A percentile compares a stretch with the other conserved stretches of the same genome.
phyloP scores from a whole-genome alignment of 1,284 basidiomycete genomes.

The Fomitopsis schrenkii region DNA sequence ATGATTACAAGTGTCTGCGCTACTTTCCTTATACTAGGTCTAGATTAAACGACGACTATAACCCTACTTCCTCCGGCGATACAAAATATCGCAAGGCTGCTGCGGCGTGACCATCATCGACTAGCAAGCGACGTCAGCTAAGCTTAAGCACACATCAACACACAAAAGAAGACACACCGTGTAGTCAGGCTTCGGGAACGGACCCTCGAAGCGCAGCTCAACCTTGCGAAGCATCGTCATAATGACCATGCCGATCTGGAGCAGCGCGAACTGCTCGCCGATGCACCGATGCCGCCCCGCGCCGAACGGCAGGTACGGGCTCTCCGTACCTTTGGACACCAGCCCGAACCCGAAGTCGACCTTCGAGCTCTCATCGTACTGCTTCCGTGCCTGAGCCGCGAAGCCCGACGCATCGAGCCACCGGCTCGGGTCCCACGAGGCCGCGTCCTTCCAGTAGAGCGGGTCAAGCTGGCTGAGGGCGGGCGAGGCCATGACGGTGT shows the following conservation, averaged over 20 bases:
- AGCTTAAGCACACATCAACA: background rate
- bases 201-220: slow-evolving; percentile 66
- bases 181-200: slow-evolving; percentile 86
- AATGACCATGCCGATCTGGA: slow-evolving; percentile 88
- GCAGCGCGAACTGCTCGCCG: slow-evolving; percentile 95
- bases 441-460: slow-evolving; percentile 72
- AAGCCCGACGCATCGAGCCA: slow-evolving; percentile 83
- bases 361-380: slow-evolving; percentile 83
- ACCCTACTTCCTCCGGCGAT: slow-evolving; percentile 35
- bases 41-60: background rate
- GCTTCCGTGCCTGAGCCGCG: slow-evolving; percentile 71
- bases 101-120: slow-evolving; percentile 30
- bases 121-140: slow-evolving; percentile 5
- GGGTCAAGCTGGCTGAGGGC: slow-evolving; percentile 90
- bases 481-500: slow-evolving; percentile 90
- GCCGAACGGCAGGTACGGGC: slow-evolving; percentile 94
- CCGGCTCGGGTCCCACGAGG: slow-evolving; percentile 75
- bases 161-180: slow-evolving; percentile 52
- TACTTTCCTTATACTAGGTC: background rate
- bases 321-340: slow-evolving; percentile 90
- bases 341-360: slow-evolving; percentile 95
- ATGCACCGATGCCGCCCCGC: slow-evolving; percentile 95
- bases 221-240: slow-evolving; percentile 75
- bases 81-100: slow-evolving; percentile 34
- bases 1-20: background rate